A percentile compares a stretch with the other conserved stretches of the same genome.
These are phyloP conservation scores for Kwoniella shandongensis DNA, from an alignment of 768 basidiomycete species.

Conservation along the genomic window DNA sequence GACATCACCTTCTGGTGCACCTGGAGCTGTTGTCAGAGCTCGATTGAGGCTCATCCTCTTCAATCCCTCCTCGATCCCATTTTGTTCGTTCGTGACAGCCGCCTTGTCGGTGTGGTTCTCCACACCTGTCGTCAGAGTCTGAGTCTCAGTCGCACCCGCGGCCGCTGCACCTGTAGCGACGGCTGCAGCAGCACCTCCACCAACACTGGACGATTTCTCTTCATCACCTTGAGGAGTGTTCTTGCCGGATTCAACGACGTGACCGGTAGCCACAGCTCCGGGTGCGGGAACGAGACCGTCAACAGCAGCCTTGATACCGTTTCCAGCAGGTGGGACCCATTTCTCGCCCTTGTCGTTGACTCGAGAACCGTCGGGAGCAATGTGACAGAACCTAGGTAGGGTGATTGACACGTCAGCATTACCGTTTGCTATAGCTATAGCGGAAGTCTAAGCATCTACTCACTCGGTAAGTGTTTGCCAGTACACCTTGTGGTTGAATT, in stretches of 20 bases:
- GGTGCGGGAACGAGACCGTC: slow-evolving; percentile 35
- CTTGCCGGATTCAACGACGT: slow-evolving; percentile 8
- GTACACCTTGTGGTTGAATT: slow-evolving; percentile 71
- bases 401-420: too few relatives aligned
- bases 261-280: slow-evolving; percentile 36
- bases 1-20: slow-evolving; percentile 44
- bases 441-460: slow-evolving; percentile 29
- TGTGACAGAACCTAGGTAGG: slow-evolving; percentile 38
- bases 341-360: slow-evolving; percentile 44
- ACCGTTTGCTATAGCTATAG: too few relatives aligned
- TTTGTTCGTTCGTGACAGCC: not conserved
- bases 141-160: slow-evolving; percentile 7
- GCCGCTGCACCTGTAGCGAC: not conserved
- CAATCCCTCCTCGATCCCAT: slow-evolving; percentile 8
- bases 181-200: not conserved
- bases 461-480: slow-evolving; percentile 77
- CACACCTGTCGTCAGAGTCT: slow-evolving; percentile 1
- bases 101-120: not conserved
- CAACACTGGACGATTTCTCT: not conserved
- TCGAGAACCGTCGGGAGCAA: slow-evolving; percentile 47
- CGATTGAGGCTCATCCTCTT: slow-evolving; percentile 17
- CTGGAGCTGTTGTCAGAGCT: slow-evolving; percentile 38
- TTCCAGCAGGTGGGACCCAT: slow-evolving; percentile 44
- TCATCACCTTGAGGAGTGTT: not conserved
- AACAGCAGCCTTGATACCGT: slow-evolving; percentile 48